Percentiles rank a stretch among this genome's conserved stretches.
phyloP scores from a whole-genome alignment of 768 basidiomycete species.

The Collybia sordida region DNA sequence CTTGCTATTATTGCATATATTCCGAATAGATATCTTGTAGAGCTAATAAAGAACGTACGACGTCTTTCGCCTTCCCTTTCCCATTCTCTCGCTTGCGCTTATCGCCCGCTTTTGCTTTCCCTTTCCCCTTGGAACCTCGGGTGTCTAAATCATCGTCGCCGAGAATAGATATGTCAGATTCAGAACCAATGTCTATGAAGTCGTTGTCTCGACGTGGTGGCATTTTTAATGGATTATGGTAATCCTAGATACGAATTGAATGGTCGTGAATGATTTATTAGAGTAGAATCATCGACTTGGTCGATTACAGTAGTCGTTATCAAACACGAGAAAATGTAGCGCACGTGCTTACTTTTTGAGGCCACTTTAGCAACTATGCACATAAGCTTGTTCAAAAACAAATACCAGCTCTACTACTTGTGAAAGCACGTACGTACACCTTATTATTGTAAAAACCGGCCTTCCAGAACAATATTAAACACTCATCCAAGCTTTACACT shows the following conservation, averaged over 20 bases:
- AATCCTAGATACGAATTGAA: too few relatives aligned
- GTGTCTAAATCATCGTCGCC: constrained; percentile 44
- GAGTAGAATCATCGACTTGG: too few relatives aligned
- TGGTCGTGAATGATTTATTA: too few relatives aligned
- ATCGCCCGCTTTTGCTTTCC: constrained; percentile 43
- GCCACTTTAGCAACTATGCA: too few relatives aligned
- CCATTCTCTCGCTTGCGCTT: constrained; percentile 25
- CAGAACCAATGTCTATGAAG: constrained; percentile 63
- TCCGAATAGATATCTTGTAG: constrained; percentile 6
- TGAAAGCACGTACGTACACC: neutral
- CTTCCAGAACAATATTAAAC: too few relatives aligned
- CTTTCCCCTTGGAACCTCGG: constrained; percentile 31
- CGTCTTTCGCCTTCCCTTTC: constrained; percentile 58
- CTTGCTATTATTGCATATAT: constrained; percentile 46
- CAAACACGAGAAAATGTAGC: too few relatives aligned
- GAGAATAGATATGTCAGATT: constrained; percentile 65
- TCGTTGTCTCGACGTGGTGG: constrained; percentile 35
- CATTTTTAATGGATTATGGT: constrained; percentile 13
- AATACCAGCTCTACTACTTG: too few relatives aligned
- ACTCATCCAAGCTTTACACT: too few relatives aligned
- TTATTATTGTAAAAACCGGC: too few relatives aligned
- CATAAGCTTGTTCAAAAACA: too few relatives aligned
- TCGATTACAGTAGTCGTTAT: too few relatives aligned
- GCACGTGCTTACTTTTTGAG: too few relatives aligned
- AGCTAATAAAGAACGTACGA: constrained; percentile 21